Base-by-base conservation (phyloP, 257 asterid genomes). In the Anisodus acutangulus region DNA sequence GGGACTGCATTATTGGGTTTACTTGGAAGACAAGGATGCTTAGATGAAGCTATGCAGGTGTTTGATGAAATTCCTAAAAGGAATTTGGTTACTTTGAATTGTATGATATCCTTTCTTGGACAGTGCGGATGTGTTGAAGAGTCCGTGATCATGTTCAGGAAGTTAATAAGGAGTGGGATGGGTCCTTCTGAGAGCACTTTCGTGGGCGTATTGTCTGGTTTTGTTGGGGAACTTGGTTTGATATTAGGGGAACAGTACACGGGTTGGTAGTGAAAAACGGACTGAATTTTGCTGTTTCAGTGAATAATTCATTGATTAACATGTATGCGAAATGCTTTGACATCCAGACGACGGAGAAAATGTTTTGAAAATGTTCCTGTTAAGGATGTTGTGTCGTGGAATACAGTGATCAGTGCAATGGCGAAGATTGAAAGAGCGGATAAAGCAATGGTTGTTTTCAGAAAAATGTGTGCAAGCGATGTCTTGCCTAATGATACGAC, bases 1-100 rank as follows among this genome's bases (percentile, higher is more conserved):
- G 98, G 99, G 88, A 94, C 99, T 57, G 90, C 97, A 26, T 86
- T 96, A 85, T 83, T 96, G 89, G 89, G 93, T 71, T 81, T 92
- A 93, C 90, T 93, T 64, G 93, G 94, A 39, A 89, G 90, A 82
- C 84, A 78, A 71, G 93, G 91, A 70, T 91, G 83, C 83, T 82
- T 89, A 80, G 92, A 89, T 66, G 95, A 96, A 86, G 93, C 92
- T 79, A 41, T 89, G 83, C 86, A 57, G 64, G 80, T 94, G 45
- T 91, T 96, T 84, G 90, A 93, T 45, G 58, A 35, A 87, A 93
- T 93, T 97, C 97, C 98, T 71, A 41, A 8, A 11, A 93, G 86
- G 95, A 94, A 86, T 71, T 89, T 90, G 80, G 94, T 93, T 22
- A 89, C 95, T 3, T 90, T 92, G 90, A 96, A 94, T 84, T 86